Base-by-base conservation (phyloP, 2,329 filamentous ascomycete genomes). In the Ascocoryne sarcoides region DNA sequence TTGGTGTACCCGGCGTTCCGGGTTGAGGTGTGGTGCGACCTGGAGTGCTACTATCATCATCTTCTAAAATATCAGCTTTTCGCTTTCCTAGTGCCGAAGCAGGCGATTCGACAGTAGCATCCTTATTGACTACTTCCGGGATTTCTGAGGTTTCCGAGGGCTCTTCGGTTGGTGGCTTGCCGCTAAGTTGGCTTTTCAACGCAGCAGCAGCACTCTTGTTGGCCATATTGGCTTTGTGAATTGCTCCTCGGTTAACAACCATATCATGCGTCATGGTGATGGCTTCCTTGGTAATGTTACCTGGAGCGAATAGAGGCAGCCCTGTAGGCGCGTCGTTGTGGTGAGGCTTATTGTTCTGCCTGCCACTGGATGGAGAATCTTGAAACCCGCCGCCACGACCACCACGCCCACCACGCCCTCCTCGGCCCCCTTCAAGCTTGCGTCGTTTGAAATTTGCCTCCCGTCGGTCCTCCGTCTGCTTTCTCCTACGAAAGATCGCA, bases 131-230 rank as follows among this genome's bases (percentile, higher is more conserved):
- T 28, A 39, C 14, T 15, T 16, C n/a, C n/a, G 15, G 10, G 5
- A 14, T 15, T 15, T 7, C 4, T 10, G 5, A n/a, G 5, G 23
- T 31, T 10, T 16, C 38, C 3, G 41, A 16, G 15, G 39, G 34
- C 9, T 46, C 49, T 15, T 53, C 49, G 26, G 37, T 41, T 16
- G 39, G 61, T 51, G 26, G 52, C 44, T 58, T 55, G 48, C 42
- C 61, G 50, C 62, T 67, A 57, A 88, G 75, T 41, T 84, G 79
- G 52, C 83, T 82, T 63, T 93, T 93, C 37, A 98, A 66, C 15
- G 83, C 83, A 46, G 86, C 89, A 21, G 92, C 92, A 17, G 92
- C 92, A 55, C 87, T 95, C 65, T 94, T 95, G 66, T 98, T 98
- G 40, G 88, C 86, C 40, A 77, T 67, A 48, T 87, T 90, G 20